Base-by-base conservation (phyloP, 2,329 filamentous ascomycete genomes). In the Zasmidium angulare region DNA sequence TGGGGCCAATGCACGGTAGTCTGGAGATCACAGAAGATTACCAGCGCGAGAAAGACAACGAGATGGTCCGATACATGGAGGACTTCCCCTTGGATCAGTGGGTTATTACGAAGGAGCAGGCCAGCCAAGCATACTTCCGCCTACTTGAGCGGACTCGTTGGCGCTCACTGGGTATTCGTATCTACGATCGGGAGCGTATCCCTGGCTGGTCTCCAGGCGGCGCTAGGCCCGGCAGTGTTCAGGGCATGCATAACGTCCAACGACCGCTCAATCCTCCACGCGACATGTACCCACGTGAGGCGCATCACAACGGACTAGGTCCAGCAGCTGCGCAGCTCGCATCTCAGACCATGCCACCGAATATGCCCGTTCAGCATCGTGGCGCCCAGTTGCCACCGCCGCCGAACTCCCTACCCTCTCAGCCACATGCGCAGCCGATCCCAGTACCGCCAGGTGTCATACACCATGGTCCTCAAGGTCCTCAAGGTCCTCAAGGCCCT, bases 11-110 rank as follows among this genome's bases (percentile, higher is more conserved):
- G 22, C 40, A 59, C 29, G 62, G 63, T n/a, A 62, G 52, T 52
- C 72, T 66, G 68, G 61, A 63, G 12, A 36, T 58, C 22, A 71
- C 70, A 3, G 70, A 72, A 52, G 61, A 63, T 20, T 70, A 71
- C 53, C 68, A 71, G 56, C 56, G 53, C 12, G 53, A 66, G 29
- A 66, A 69, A 43, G 70, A 70, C 58, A 51, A 59, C n/a, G 66
- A 70, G 51, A 70, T 71, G 64, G 52, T 67, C 20, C 56, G 58
- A 17, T 73, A 73, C 59, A 31, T 72, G 36, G 52, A 69, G 19
- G 65, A 71, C 23, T 70, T 56, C 48, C 67, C 68, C 11, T 52
- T 71, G 11, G n/a, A 53, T n/a, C 47, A 61, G 14, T 73, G 71
- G 71, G 53, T 71, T 24, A 68, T 71, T 24, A 58, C 64, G 12